Conservation (phyloP, 257 asterid genomes). For the Verbascum thapsus region DNA sequence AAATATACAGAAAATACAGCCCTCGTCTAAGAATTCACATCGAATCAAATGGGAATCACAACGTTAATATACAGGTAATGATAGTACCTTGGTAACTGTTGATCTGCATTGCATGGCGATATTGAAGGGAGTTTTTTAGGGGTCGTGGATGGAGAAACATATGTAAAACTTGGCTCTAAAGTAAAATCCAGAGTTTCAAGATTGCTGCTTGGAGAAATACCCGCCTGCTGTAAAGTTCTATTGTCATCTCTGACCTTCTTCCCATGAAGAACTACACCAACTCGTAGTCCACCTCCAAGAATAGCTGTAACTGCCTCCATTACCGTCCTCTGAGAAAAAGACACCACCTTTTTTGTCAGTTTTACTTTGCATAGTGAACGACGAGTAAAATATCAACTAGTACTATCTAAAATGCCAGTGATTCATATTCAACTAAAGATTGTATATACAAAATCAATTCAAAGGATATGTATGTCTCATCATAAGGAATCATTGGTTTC, state of each 20-base stretch:
- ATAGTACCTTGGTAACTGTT: slow-evolving; percentile 43
- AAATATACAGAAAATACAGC: not conserved
- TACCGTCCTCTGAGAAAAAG: slow-evolving; percentile 64
- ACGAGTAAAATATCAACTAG: slow-evolving; percentile 15
- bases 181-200: slow-evolving; percentile 65
- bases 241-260: slow-evolving; percentile 73
- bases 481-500: not conserved
- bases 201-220: slow-evolving; percentile 57
- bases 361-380: slow-evolving; percentile 2
- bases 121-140: slow-evolving; percentile 33
- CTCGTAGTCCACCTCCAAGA: slow-evolving; percentile 65
- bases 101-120: slow-evolving; percentile 39
- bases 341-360: not conserved
- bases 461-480: not conserved
- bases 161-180: slow-evolving; percentile 53
- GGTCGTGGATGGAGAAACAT: no score
- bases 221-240: slow-evolving; percentile 71
- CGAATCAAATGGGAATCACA: no score
- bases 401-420: slow-evolving; percentile 8
- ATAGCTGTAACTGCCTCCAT: slow-evolving; percentile 72
- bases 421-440: slow-evolving; percentile 8
- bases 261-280: slow-evolving; percentile 75
- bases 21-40: no score
- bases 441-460: slow-evolving; percentile 4
- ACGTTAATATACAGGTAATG: no score